Base-by-base conservation (phyloP, 306 rosid species). In the Quercus suber region DNA sequence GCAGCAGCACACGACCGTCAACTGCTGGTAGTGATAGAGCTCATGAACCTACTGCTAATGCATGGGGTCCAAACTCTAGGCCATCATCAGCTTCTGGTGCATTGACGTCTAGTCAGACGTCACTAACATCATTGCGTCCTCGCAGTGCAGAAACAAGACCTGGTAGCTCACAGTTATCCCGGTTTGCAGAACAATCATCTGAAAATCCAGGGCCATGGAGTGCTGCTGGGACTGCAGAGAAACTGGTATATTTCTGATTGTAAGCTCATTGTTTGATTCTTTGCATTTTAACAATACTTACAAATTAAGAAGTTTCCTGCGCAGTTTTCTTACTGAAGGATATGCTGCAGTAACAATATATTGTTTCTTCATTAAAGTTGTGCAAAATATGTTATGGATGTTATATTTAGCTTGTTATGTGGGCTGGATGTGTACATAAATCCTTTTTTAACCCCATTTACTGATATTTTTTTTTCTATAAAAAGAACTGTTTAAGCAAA, bases 71-170 rank as follows among this genome's bases (percentile, higher is more conserved):
- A 74, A 96, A 78, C 84, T 96, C 98, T 69, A 86, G 99, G 84
- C 99, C 99, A 49, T 89, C 98, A 73, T 96, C 99, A 69, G 94
- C 98, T 64, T 96, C 99, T 75, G 98, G 99, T 31, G 80, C 88
- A 51, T 80, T 84, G 80, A 75, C 97, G 63, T 86, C 97, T 69
- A 93, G 74, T 83, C 98, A 95, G 78, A 59, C 94, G 61, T 87
- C 96, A 57, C 82, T 83, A 60, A 20, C 89, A 73, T 83, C 97
- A 30, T 52, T 89, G 92, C 98, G 99, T 65, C 99, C 99, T 74
- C 94, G 79, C 75, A 96, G 99, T 88, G 98, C 99, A 35, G 99
- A 96, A 80, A 92, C 97, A 73, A 90, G 98, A 82, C 98, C 98
- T 37, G 94, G 97, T 76, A 96, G 96, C 80, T 96, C 99, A 13